Evolutionary conservation across 176 grass and related monocot species (phyloP).

Genomic region (Oropetium thomaeum): DNA sequence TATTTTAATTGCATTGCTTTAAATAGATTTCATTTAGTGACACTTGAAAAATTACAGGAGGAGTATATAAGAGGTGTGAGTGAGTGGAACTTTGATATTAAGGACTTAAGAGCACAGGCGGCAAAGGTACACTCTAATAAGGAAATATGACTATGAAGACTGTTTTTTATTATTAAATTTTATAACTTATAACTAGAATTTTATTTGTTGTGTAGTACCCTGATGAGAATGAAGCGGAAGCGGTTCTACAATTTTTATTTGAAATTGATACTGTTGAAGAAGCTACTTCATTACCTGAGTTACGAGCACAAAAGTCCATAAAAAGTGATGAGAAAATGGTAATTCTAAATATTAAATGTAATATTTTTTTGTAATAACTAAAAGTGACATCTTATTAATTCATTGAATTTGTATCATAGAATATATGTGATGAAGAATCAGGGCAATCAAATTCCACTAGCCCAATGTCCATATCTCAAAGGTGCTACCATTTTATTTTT

Average conservation of each 20-base stretch:
- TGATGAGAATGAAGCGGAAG: slow-evolving; percentile 54
- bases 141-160: background rate
- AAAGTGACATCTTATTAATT: too few relatives aligned
- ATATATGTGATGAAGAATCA: background rate
- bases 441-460: slow-evolving; percentile 24
- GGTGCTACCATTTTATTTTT: background rate
- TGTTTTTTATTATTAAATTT: background rate
- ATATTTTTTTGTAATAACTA: too few relatives aligned
- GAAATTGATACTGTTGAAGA: slow-evolving; percentile 64
- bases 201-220: slow-evolving; percentile 48
- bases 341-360: background rate
- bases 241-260: slow-evolving; percentile 59
- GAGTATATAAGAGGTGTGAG: slow-evolving; percentile 88
- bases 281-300: slow-evolving; percentile 19
- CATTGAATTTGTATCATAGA: background rate
- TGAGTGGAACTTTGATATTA: slow-evolving; percentile 88
- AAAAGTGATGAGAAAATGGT: slow-evolving; percentile 12
- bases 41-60: slow-evolving; percentile 34
- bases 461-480: background rate
- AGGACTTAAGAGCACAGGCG: slow-evolving; percentile 79
- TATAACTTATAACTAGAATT: background rate
- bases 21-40: background rate
- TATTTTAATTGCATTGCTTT: background rate
- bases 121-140: slow-evolving; percentile 40
- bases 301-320: background rate